phyloP scores from a whole-genome alignment of 2,329 filamentous ascomycete species.

The Aaosphaeria arxii region DNA sequence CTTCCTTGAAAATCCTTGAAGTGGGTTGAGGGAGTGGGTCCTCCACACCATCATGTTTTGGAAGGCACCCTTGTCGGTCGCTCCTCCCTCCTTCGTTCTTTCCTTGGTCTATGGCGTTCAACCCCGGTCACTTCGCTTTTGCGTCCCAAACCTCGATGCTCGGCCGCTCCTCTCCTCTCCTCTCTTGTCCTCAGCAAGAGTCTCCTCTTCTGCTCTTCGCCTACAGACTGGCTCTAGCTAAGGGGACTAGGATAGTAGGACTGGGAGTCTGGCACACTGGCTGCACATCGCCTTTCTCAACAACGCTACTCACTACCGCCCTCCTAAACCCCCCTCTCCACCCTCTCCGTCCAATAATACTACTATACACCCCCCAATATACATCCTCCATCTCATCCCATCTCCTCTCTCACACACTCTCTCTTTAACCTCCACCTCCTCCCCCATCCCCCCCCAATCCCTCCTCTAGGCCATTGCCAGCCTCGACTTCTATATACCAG shows the following conservation, averaged over 20 bases:
- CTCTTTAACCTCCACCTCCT: conserved; percentile 10
- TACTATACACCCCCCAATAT: background rate
- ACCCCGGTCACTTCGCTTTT: background rate
- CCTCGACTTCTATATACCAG: conserved; percentile 29
- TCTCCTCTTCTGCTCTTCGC: too few species aligned
- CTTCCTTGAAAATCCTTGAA: too few species aligned
- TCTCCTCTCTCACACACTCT: background rate
- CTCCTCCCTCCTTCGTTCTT: background rate
- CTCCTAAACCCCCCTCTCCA: conserved; percentile 28
- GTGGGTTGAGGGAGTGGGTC: too few species aligned
- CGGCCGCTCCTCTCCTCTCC: conserved; percentile 25
- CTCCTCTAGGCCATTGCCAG: conserved; percentile 31
- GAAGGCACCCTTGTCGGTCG: background rate
- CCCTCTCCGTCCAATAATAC: conserved; percentile 1
- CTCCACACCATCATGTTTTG: too few species aligned
- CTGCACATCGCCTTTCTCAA: conserved; percentile 8
- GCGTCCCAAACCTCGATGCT: background rate
- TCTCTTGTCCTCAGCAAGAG: conserved; percentile 3
- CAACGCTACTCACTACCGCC: conserved; percentile 6
- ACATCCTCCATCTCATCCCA: conserved; percentile 3
- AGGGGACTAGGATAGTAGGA: too few species aligned
- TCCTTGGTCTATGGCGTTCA: background rate
- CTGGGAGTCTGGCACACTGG: conserved; percentile 15
- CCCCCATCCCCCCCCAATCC: conserved; percentile 19
- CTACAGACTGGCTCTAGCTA: too few species aligned